Conservation (phyloP, 345 rosid species). For the Abelmoschus esculentus region DNA sequence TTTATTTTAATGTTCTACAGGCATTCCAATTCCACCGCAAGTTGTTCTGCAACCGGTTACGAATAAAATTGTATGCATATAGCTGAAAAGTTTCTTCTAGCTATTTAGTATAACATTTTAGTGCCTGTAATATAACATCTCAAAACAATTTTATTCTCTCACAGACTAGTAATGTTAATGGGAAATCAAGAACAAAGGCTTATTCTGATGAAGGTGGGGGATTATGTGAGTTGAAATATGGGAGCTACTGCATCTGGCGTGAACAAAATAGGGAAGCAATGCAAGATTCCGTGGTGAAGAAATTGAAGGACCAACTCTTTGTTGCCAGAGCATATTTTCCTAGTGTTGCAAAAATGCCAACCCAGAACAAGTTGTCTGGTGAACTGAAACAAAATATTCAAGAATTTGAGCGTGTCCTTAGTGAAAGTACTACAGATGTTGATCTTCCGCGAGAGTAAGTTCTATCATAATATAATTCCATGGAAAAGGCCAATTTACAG, state of each 20-base stretch:
- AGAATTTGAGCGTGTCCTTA: constrained; percentile 82
- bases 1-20: constrained; percentile 25
- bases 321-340: constrained; percentile 96
- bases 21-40: constrained; percentile 17
- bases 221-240: constrained; percentile 41
- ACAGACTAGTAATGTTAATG: constrained; percentile 35
- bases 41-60: constrained; percentile 19
- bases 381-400: constrained; percentile 88
- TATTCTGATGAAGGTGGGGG: constrained; percentile 37
- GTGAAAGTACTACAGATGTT: constrained; percentile 76
- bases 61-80: constrained; percentile 31
- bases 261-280: constrained; percentile 68
- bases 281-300: constrained; percentile 45
- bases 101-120: background rate
- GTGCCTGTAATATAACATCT: constrained; percentile 8
- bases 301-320: constrained; percentile 56
- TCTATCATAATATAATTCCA: constrained; percentile 2
- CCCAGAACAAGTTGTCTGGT: constrained; percentile 58
- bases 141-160: constrained; percentile 8
- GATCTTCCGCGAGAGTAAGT: constrained; percentile 89
- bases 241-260: constrained; percentile 79
- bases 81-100: background rate
- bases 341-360: constrained; percentile 82
- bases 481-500: background rate
- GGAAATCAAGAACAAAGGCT: constrained; percentile 16